A percentile compares a stretch with the other conserved stretches of the same genome.
These are phyloP conservation scores for Mortierella sp. DNA, from an alignment of 371 early-diverging fungal genomes.

Conservation along the genomic window DNA sequence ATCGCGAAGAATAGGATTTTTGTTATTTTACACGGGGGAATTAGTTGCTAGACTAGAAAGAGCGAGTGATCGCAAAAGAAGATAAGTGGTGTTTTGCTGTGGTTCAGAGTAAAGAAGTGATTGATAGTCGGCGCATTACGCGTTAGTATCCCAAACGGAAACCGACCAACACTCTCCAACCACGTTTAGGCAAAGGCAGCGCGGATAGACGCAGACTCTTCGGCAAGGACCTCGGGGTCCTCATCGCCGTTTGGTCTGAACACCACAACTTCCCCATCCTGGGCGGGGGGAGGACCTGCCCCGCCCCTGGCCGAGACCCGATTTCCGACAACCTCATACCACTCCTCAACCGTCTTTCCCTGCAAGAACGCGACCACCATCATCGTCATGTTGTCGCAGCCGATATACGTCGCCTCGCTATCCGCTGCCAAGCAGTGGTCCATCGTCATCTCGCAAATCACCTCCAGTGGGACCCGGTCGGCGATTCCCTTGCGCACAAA, in stretches of 20 bases:
- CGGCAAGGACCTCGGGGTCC: slow-evolving; percentile 35
- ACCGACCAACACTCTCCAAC: no score
- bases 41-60: background rate
- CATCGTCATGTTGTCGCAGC: slow-evolving; percentile 99
- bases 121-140: no score
- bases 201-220: slow-evolving; percentile 6
- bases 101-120: background rate
- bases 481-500: slow-evolving; percentile 82
- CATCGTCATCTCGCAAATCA: slow-evolving; percentile 91
- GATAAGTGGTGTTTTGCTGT: background rate
- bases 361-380: slow-evolving; percentile 90
- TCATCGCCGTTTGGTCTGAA: slow-evolving; percentile 50
- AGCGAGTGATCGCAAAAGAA: background rate
- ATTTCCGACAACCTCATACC: slow-evolving; percentile 65
- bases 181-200: background rate
- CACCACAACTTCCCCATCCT: background rate
- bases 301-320: slow-evolving; percentile 34
- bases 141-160: no score
- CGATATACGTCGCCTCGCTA: slow-evolving; percentile 86
- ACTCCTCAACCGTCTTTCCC: slow-evolving; percentile 77
- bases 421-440: slow-evolving; percentile 90
- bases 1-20: background rate
- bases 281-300: slow-evolving; percentile 20
- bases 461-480: slow-evolving; percentile 66
- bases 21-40: slow-evolving; percentile 1